Conservation (phyloP, 2,329 filamentous ascomycete genomes). For the Ceratocystis cacaofunesta region DNA sequence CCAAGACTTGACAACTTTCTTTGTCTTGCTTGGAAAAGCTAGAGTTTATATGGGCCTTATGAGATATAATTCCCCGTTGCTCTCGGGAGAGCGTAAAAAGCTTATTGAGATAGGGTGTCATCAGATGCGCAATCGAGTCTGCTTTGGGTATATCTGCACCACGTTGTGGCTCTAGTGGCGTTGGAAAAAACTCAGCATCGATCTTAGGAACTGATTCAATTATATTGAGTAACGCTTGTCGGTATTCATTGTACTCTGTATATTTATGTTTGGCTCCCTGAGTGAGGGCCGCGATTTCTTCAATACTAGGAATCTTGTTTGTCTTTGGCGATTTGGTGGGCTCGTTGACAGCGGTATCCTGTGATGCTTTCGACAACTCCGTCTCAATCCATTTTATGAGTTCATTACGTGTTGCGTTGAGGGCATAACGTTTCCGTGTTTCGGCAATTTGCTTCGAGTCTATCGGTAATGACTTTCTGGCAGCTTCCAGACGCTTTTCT, state of each 20-base stretch:
- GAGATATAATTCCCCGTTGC: conserved; percentile 41
- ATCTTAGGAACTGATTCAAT: conserved; percentile 9
- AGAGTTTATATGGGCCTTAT: conserved; percentile 42
- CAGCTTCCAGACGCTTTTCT: conserved; percentile 37
- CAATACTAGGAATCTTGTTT: conserved; percentile 10
- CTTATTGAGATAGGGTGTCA: conserved; percentile 41
- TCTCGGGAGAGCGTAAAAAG: conserved; percentile 38
- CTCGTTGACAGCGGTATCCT: neutral
- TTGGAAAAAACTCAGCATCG: conserved; percentile 11
- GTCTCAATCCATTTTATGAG: conserved; percentile 52
- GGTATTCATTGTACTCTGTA: conserved; percentile 34
- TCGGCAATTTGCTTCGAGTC: conserved; percentile 21
- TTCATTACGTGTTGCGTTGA: conserved; percentile 41
- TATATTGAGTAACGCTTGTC: conserved; percentile 28
- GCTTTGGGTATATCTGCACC: conserved; percentile 16
- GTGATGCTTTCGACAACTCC: conserved; percentile 30
- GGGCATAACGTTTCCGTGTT: conserved; percentile 34
- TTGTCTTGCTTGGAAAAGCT: conserved; percentile 36
- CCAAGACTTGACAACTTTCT: conserved; percentile 35
- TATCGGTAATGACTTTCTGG: conserved; percentile 27
- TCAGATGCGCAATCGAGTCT: conserved; percentile 28
- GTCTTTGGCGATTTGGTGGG: conserved; percentile 8
- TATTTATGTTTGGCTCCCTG: conserved; percentile 39
- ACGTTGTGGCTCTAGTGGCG: neutral
- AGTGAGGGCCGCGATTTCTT: conserved; percentile 18